Base-by-base conservation (phyloP, 2,329 filamentous ascomycete genomes). In the Nemania sp. region DNA sequence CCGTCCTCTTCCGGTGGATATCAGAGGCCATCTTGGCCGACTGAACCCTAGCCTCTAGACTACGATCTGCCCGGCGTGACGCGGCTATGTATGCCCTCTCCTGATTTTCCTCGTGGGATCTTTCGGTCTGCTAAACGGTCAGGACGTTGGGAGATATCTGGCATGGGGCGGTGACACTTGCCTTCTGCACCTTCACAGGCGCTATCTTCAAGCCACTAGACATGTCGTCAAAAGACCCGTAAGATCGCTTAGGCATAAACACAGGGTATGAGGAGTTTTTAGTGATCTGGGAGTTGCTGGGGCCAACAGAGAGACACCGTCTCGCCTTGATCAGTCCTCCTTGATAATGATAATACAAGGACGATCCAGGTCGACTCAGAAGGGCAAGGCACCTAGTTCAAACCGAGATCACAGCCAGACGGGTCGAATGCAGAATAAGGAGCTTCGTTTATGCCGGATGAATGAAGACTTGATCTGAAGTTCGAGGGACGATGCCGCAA, bases 11-110 rank as follows among this genome's bases (percentile, higher is more conserved):
- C 78, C 92, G 92, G 81, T 97, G 93, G 39, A 97, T 91, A 70
- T 92, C 88, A n/a, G 93, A 97, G 5, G 93, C 93, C 76, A 91
- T 86, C 53, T 87, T 84, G 13, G 94, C 93, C 2, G 93, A 97
- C 73, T 96, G 90, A 17, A 97, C 84, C 25, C 93, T 87, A 13
- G 92, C 92, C 75, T 97, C 92, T 15, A 97, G 79, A 71, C 90
- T 94, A 55, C 93, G 87, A 71, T 97, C 94, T 68, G 90, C 90
- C 65, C 94, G 84, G 66, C 93, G 82, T 5, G 94, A 97, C 3
- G 93, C 93, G 12, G 93, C 93, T 68, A 97, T 95, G 73, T 96
- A 97, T 20, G 93, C 93, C 71, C 93, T 83, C 75, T 94, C 91
- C 72, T 92, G 89, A 68, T 94, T 93, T 75, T 93, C 90, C 68